Percentiles rank a stretch among this genome's conserved stretches.
Conservation (phyloP, 2,329 filamentous ascomycete species). For the Curvularia verruculosa region DNA sequence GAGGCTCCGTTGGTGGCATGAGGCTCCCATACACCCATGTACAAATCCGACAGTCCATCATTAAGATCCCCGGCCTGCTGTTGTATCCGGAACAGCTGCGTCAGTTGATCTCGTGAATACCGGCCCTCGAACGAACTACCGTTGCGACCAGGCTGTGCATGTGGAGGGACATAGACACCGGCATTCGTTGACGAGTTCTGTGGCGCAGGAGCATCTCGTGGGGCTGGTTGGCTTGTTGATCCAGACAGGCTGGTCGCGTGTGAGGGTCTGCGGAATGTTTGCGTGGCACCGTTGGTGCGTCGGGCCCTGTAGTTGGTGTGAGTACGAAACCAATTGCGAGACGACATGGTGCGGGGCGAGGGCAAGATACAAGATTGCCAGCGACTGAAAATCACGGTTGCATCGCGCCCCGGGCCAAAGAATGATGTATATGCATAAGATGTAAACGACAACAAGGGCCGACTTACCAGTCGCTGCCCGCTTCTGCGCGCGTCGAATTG, state of each 20-base stretch:
- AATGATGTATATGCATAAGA: conserved; percentile 4
- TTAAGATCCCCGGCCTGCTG: conserved; percentile 60
- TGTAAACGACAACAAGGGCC: not conserved
- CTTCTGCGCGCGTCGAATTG: conserved; percentile 51
- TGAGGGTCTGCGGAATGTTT: conserved; percentile 70
- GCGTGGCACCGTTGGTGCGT: conserved; percentile 69
- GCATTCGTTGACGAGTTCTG: conserved; percentile 47
- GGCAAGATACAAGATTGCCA: conserved; percentile 17
- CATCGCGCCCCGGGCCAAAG: not conserved
- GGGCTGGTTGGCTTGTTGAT: conserved; percentile 43
- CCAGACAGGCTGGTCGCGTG: conserved; percentile 61
- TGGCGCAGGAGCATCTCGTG: conserved; percentile 37
- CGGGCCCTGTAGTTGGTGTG: conserved; percentile 58
- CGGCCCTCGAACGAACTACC: conserved; percentile 63
- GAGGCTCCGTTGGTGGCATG: conserved; percentile 68
- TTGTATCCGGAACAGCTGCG: conserved; percentile 72
- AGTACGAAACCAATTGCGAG: conserved; percentile 17
- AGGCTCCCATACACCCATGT: conserved; percentile 80
- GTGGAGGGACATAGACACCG: conserved; percentile 66
- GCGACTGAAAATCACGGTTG: conserved; percentile 22
- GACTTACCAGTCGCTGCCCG: conserved; percentile 56
- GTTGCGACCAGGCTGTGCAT: conserved; percentile 64
- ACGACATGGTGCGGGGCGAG: conserved; percentile 3
- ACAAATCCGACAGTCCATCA: conserved; percentile 70
- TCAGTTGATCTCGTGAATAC: conserved; percentile 79